Conservation (phyloP, 345 rosid genomes). For the Orychophragmus violaceus region DNA sequence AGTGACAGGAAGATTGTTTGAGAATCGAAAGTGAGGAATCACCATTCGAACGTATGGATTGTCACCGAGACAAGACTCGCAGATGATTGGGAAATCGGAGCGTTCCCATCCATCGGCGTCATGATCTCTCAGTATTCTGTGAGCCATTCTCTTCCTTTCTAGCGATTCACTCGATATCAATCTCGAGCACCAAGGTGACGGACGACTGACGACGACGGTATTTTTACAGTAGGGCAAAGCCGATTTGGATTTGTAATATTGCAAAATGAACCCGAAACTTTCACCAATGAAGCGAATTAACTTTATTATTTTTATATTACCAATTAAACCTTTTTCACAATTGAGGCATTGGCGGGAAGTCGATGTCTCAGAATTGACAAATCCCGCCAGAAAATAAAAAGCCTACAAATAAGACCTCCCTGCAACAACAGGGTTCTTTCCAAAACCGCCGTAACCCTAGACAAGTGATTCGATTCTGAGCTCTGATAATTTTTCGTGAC, state of each 20-base stretch:
- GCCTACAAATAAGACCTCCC: neutral
- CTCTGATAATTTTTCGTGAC: neutral
- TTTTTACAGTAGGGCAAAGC: neutral
- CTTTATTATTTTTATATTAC: neutral
- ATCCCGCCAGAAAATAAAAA: slow-evolving; percentile 16
- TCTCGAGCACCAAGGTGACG: neutral
- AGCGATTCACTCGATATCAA: neutral
- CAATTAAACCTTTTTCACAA: neutral
- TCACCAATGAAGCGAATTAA: neutral
- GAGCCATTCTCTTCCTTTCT: slow-evolving; percentile 52
- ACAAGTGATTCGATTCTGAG: neutral
- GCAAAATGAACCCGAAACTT: neutral
- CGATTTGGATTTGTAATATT: slow-evolving; percentile 11
- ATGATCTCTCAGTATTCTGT: slow-evolving; percentile 71
- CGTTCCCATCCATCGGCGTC: slow-evolving; percentile 98
- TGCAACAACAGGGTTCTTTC: neutral
- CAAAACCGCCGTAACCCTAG: slow-evolving; percentile 12
- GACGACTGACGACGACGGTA: neutral
- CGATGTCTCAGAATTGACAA: neutral
- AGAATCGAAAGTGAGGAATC: neutral
- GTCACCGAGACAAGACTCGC: slow-evolving; percentile 96
- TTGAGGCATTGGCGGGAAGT: slow-evolving; percentile 10
- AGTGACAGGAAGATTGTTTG: neutral
- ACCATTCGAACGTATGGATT: slow-evolving; percentile 97
- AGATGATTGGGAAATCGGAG: slow-evolving; percentile 88